Percentiles rank a stretch among this genome's conserved stretches.
Evolutionary conservation across 1,139 yeast genomes (phyloP).

Genomic region (Candida neerlandica): DNA sequence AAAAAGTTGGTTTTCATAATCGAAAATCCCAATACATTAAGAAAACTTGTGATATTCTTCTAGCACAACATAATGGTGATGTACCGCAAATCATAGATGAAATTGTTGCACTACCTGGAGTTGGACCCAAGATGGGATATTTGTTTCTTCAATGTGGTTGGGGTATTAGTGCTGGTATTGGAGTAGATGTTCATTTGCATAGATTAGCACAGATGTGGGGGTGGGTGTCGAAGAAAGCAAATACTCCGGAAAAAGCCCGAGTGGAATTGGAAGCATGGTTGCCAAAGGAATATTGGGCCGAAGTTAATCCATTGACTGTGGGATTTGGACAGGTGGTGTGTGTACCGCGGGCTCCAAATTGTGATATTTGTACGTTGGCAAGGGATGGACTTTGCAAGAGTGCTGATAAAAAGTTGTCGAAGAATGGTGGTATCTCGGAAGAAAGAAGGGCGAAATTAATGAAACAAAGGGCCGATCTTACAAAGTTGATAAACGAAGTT

Average conservation of each 20-base stretch:
- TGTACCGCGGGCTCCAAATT: conserved; percentile 68
- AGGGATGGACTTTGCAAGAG: conserved; percentile 53
- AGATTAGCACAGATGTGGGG: conserved; percentile 79
- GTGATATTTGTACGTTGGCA: conserved; percentile 72
- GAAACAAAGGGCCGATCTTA: conserved; percentile 35
- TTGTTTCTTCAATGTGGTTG: conserved; percentile 81
- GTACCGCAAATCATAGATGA: conserved; percentile 71
- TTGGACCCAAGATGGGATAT: conserved; percentile 95
- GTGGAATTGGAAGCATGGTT: conserved; percentile 71
- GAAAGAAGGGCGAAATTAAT: conserved; percentile 34
- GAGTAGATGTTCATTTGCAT: conserved; percentile 93
- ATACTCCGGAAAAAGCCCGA: conserved; percentile 77
- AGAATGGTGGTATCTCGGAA: conserved; percentile 29
- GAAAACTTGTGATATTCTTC: conserved; percentile 57
- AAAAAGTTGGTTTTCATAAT: conserved; percentile 84
- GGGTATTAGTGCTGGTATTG: conserved; percentile 76
- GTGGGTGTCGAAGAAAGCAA: conserved; percentile 62
- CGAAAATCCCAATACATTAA: conserved; percentile 76
- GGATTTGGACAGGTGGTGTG: conserved; percentile 95
- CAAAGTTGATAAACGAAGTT: conserved; percentile 22
- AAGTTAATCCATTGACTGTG: conserved; percentile 81
- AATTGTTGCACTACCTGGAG: conserved; percentile 77
- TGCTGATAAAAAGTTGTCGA: conserved; percentile 47
- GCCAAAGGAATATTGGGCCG: conserved; percentile 74
- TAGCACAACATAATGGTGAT: conserved; percentile 59